A percentile compares a stretch with the other conserved stretches of the same genome.
phyloP scores from a whole-genome alignment of 208 protist genomes.

The Leishmania braziliensis region DNA sequence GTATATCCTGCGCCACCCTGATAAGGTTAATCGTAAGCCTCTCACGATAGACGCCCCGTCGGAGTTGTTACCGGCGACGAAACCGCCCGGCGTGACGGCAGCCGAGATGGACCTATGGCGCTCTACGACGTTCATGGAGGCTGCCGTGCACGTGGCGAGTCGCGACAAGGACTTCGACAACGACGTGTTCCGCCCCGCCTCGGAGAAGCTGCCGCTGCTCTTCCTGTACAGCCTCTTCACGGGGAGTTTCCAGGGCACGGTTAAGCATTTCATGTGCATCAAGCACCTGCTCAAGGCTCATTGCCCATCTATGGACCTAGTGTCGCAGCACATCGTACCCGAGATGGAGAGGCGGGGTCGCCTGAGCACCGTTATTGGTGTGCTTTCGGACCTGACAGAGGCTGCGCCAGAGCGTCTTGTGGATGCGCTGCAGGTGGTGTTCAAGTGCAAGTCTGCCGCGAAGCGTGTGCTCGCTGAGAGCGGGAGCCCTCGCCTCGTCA shows the following conservation, averaged over 20 bases:
- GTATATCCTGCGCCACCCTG: constrained; percentile 85
- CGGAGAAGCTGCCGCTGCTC: constrained; percentile 69
- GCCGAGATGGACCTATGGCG: constrained; percentile 80
- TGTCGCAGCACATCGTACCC: constrained; percentile 67
- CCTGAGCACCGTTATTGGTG: constrained; percentile 67
- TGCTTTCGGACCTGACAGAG: constrained; percentile 84
- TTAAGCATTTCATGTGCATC: constrained; percentile 79
- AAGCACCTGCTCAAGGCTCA: constrained; percentile 67
- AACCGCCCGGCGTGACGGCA: constrained; percentile 42
- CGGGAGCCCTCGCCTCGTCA: constrained; percentile 81
- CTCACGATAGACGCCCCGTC: constrained; percentile 54
- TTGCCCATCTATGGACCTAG: constrained; percentile 61
- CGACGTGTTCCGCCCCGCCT: constrained; percentile 64
- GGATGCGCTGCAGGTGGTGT: constrained; percentile 74
- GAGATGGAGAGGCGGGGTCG: constrained; percentile 64
- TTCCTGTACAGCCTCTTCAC: constrained; percentile 78
- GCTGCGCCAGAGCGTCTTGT: constrained; percentile 54
- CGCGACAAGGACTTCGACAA: constrained; percentile 79
- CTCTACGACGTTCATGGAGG: constrained; percentile 77
- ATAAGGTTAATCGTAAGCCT: constrained; percentile 74
- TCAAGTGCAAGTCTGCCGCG: constrained; percentile 65
- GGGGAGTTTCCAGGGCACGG: constrained; percentile 64
- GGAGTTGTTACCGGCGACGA: constrained; percentile 54
- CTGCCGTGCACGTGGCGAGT: constrained; percentile 81
- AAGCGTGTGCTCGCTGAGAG: constrained; percentile 72